These are phyloP conservation scores for Aspergillus costaricaensis DNA, from an alignment of 2,329 filamentous ascomycete genomes.

Conservation along the genomic window DNA sequence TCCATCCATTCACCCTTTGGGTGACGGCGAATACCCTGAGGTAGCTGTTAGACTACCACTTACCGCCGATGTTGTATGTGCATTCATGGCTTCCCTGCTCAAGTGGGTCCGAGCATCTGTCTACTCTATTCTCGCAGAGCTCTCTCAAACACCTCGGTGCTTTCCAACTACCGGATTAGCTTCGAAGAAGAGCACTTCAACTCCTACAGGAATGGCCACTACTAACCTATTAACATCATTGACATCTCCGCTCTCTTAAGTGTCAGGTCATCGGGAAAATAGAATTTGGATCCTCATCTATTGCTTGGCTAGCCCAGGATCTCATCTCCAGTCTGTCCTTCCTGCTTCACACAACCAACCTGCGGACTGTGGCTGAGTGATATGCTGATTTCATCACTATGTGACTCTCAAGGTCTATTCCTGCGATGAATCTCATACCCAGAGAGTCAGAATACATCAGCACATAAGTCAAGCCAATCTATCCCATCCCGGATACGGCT, in stretches of 20 bases:
- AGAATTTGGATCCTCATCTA: constrained; percentile 32
- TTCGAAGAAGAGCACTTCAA: constrained; percentile 31
- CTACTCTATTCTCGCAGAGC: constrained; percentile 4
- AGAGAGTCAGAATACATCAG: constrained; percentile 34
- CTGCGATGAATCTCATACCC: constrained; percentile 18
- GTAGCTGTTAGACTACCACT: too few relatives aligned
- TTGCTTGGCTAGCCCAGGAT: constrained; percentile 34
- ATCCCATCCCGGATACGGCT: constrained; percentile 29
- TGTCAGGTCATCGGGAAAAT: constrained; percentile 35
- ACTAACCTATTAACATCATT: constrained; percentile 36
- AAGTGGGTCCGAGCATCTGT: constrained; percentile 23
- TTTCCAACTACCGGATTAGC: constrained; percentile 24
- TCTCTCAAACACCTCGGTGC: constrained; percentile 17
- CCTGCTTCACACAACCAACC: constrained; percentile 13
- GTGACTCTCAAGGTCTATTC: constrained; percentile 30
- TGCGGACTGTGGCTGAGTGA: constrained; percentile 13
- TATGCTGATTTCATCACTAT: constrained; percentile 16
- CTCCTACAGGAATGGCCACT: constrained; percentile 28
- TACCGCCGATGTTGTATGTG: neutral
- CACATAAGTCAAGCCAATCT: constrained; percentile 25
- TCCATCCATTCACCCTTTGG: neutral
- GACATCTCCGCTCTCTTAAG: constrained; percentile 27
- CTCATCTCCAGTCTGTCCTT: constrained; percentile 30
- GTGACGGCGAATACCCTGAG: too few relatives aligned
- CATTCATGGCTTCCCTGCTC: constrained; percentile 22